These are phyloP conservation scores for Mycena alexandri DNA, from an alignment of 768 basidiomycete genomes.

Conservation along the genomic window DNA sequence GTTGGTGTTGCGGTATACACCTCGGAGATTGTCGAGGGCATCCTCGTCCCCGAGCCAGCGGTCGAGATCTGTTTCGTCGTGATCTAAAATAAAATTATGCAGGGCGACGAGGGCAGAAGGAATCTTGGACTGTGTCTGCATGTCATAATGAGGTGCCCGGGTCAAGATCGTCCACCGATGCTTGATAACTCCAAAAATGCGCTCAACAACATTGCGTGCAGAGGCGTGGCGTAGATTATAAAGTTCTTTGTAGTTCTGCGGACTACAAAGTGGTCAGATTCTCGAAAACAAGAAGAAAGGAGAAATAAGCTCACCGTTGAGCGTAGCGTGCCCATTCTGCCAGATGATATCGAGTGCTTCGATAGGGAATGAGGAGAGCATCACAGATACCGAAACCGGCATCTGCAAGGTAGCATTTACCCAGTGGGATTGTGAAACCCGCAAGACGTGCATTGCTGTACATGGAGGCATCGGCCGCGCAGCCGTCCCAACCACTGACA, in stretches of 20 bases:
- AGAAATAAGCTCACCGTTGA: conserved; percentile 24
- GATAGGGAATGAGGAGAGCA: conserved; percentile 52
- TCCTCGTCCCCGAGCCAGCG: conserved; percentile 40
- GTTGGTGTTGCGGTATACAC: background rate
- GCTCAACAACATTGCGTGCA: conserved; percentile 45
- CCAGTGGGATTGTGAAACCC: conserved; percentile 47
- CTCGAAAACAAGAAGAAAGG: conserved; percentile 17
- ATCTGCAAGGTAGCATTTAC: conserved; percentile 49
- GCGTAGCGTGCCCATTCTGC: conserved; percentile 48
- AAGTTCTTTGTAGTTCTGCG: conserved; percentile 52
- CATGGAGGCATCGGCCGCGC: too few species aligned
- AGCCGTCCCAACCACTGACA: too few species aligned
- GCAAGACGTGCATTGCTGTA: conserved; percentile 30
- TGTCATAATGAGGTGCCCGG: conserved; percentile 45
- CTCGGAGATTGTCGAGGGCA: conserved; percentile 32
- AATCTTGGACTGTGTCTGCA: conserved; percentile 43
- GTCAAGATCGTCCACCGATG: conserved; percentile 23
- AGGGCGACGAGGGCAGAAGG: conserved; percentile 39
- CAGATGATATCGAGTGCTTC: conserved; percentile 52
- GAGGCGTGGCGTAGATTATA: conserved; percentile 56
- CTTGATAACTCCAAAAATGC: too few species aligned
- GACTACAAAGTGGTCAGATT: conserved; percentile 40
- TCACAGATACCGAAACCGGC: conserved; percentile 37
- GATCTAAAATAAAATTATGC: conserved; percentile 22
- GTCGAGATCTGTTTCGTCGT: conserved; percentile 41